Evolutionary conservation across 2,329 filamentous ascomycete species (phyloP).

Genomic region (Xylariaceae sp.): DNA sequence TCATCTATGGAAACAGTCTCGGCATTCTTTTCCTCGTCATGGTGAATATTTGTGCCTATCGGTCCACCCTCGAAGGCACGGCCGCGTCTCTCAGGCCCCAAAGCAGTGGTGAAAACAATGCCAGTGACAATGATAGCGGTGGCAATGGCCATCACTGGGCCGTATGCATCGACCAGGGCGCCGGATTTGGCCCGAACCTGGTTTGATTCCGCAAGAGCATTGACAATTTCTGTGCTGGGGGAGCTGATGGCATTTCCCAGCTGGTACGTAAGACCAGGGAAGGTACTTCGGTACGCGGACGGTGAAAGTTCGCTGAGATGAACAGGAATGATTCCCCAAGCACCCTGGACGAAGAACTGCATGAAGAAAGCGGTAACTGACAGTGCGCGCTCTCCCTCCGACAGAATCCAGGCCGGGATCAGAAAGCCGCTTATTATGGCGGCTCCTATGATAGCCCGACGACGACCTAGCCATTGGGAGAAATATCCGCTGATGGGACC

Average conservation of each 20-base stretch:
- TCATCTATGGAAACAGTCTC: constrained; percentile 28
- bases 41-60: constrained; percentile 41
- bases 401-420: constrained; percentile 70
- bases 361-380: constrained; percentile 67
- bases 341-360: constrained; percentile 66
- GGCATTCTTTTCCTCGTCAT: constrained; percentile 27
- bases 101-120: constrained; percentile 63
- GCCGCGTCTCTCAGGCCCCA: constrained; percentile 74
- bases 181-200: constrained; percentile 55
- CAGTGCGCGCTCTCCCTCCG: constrained; percentile 55
- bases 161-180: constrained; percentile 64
- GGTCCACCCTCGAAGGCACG: constrained; percentile 63
- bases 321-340: constrained; percentile 66
- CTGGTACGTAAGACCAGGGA: constrained; percentile 71
- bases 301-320: constrained; percentile 74
- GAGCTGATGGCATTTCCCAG: constrained; percentile 73
- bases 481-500: constrained; percentile 71
- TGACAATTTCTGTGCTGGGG: constrained; percentile 73
- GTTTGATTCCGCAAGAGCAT: constrained; percentile 65
- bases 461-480: constrained; percentile 72
- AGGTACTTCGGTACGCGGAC: constrained; percentile 66
- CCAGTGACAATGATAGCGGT: constrained; percentile 73
- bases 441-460: constrained; percentile 62
- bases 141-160: constrained; percentile 71
- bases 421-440: constrained; percentile 58